Percentiles rank a stretch among this genome's conserved stretches.
Conservation (phyloP, 257 asterid genomes). For the Gentiana straminea region DNA sequence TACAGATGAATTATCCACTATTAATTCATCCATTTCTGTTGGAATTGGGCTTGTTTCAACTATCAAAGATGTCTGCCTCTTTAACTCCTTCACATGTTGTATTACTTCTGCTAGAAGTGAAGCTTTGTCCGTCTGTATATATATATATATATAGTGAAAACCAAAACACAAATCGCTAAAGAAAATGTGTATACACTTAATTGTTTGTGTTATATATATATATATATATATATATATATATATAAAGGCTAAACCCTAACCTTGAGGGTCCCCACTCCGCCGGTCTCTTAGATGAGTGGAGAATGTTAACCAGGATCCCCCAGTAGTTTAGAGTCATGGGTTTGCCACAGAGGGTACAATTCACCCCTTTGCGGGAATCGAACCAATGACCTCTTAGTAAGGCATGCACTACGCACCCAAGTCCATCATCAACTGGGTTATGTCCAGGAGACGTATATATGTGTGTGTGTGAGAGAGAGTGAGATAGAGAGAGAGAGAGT, state of each 20-base stretch:
- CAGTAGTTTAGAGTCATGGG: too few species aligned
- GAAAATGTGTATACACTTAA: not conserved
- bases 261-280: too few species aligned
- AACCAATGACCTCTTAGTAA: too few species aligned
- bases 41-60: slow-evolving; percentile 54
- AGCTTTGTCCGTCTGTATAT: slow-evolving; percentile 68
- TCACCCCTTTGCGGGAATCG: too few species aligned
- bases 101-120: slow-evolving; percentile 87
- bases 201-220: not conserved
- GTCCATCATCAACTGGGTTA: too few species aligned
- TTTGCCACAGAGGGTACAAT: too few species aligned
- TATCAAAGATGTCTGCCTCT: slow-evolving; percentile 53
- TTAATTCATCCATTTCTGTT: slow-evolving; percentile 61
- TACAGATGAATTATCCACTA: slow-evolving; percentile 44
- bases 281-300: not conserved
- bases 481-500: too few species aligned
- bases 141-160: not conserved
- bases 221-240: too few species aligned
- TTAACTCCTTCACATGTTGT: slow-evolving; percentile 82
- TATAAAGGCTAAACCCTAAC: too few species aligned
- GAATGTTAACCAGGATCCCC: not conserved
- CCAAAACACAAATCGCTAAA: not conserved
- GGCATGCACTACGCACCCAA: too few species aligned
- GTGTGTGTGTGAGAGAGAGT: too few species aligned
- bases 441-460: too few species aligned